Evolutionary conservation across 345 rosid genomes (phyloP), one percentile per base, ranked within the genome.

Genomic region (Euclidium syriacum): DNA sequence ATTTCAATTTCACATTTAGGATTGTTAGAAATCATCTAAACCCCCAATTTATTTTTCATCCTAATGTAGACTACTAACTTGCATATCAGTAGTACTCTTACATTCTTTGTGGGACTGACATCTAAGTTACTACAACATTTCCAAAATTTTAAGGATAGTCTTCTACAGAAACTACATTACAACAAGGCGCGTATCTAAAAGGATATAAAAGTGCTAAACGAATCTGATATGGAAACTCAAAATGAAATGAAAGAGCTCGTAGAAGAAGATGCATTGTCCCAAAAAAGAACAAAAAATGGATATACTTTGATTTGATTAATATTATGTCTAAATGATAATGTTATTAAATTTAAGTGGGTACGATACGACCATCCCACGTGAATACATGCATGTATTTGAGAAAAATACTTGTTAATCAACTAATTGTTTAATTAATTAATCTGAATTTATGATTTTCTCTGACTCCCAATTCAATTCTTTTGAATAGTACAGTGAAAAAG

Each of bases 331-430:
- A 34, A 69, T 61, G 62, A 69, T 69, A 61, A 59, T 59, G 38
- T 19, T 69, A 52, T 52, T 69, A 42, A 41, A 52, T 35, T 52
- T 25, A 2, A 61, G 68, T 69, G 23, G 73, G 38, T 32, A 52
- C 61, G 73, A 51, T 61, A 14, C 55, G 62, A 69, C 73, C 68
- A 61, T 34, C 41, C 68, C 73, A 69, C 68, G 68, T 69, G 73
- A 60, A 20, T 26, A 36, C 49, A 43, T 69, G 73, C 73, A 69
- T 69, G 73, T 35, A 61, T 69, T 23, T 69, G 56, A 10, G 56
- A 44, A 17, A 42, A 14, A 61, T 43, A 44, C 68, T 61, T 61
- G 62, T 53, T 65, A 52, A 69, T 52, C 62, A 44, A 26, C 39
- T 10, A 52, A 2, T 52, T 59, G 42, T 41, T 18, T 12, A 68